A percentile compares a stretch with the other conserved stretches of the same genome.
These are phyloP conservation scores for Apiotrichum gracile DNA, from an alignment of 1,284 basidiomycete genomes.

Conservation along the genomic window DNA sequence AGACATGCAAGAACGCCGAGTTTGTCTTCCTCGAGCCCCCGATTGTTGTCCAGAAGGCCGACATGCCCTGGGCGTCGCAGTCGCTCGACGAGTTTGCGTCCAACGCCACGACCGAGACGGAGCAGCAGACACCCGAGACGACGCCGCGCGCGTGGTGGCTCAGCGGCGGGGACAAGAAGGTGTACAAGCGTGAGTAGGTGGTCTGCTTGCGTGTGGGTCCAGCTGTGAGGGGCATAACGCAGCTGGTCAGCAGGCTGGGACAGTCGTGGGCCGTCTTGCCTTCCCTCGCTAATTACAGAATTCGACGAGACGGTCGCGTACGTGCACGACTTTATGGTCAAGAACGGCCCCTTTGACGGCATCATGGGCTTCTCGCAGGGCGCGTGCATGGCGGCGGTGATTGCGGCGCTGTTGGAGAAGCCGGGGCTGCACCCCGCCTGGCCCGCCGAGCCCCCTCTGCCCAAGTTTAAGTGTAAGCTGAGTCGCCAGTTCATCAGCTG, in stretches of 20 bases:
- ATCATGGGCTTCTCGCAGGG: constrained; percentile 83
- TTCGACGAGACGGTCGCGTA: constrained; percentile 56
- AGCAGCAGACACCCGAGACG: constrained; percentile 56
- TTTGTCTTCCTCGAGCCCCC: constrained; percentile 70
- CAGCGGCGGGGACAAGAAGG: constrained; percentile 49
- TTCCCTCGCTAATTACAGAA: constrained; percentile 42
- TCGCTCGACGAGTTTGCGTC: constrained; percentile 55
- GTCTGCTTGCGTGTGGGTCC: neutral
- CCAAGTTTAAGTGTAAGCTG: constrained; percentile 55
- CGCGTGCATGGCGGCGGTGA: constrained; percentile 67
- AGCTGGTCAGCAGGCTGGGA: neutral
- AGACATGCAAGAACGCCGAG: constrained; percentile 51
- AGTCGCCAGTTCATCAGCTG: constrained; percentile 52
- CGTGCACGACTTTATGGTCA: constrained; percentile 47
- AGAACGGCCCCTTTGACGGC: constrained; percentile 53
- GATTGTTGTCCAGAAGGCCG: constrained; percentile 65
- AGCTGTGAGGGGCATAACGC: neutral
- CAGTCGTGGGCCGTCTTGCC: no score
- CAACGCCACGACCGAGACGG: constrained; percentile 51
- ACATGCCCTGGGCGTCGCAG: constrained; percentile 55
- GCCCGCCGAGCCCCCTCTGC: constrained; percentile 57
- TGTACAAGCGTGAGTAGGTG: constrained; percentile 38
- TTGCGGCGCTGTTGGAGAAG: constrained; percentile 61
- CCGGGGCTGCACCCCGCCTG: constrained; percentile 60
- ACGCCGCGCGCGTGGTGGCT: constrained; percentile 77